phyloP scores from a whole-genome alignment of 1,284 basidiomycete species.

The Rhodotorula glutinis region DNA sequence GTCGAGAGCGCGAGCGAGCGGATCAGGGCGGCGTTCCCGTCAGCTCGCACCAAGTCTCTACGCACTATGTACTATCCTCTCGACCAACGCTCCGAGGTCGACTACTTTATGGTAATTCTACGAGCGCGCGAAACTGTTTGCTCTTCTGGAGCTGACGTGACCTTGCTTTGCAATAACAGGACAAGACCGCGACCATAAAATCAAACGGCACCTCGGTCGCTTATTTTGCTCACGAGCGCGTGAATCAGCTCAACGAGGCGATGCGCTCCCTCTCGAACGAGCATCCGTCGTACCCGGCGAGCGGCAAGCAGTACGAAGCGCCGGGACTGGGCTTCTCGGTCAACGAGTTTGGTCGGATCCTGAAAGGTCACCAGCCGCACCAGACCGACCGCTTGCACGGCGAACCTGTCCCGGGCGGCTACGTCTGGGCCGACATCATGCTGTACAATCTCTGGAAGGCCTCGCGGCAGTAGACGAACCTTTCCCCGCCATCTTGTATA shows the following conservation, averaged over 20 bases:
- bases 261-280: conserved; percentile 36
- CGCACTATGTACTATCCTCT: conserved; percentile 38
- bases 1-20: conserved; percentile 34
- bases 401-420: conserved; percentile 29
- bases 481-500: not conserved
- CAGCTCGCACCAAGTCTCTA: conserved; percentile 38
- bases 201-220: conserved; percentile 17
- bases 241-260: conserved; percentile 41
- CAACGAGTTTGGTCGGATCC: conserved; percentile 41
- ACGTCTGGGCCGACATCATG: conserved; percentile 34
- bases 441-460: conserved; percentile 37
- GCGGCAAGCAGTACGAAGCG: not conserved
- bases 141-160: not conserved
- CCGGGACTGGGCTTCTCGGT: conserved; percentile 25
- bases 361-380: conserved; percentile 43
- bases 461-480: not conserved
- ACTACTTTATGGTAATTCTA: conserved; percentile 43
- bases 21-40: conserved; percentile 36
- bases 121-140: too few species aligned
- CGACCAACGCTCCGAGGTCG: conserved; percentile 40
- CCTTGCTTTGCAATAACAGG: conserved; percentile 14
- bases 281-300: conserved; percentile 7
- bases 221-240: conserved; percentile 41
- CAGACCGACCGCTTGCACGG: conserved; percentile 38
- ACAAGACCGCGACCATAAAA: conserved; percentile 34